Conservation (phyloP, 2,329 filamentous ascomycete genomes). For the Incumbomyces lentus region DNA sequence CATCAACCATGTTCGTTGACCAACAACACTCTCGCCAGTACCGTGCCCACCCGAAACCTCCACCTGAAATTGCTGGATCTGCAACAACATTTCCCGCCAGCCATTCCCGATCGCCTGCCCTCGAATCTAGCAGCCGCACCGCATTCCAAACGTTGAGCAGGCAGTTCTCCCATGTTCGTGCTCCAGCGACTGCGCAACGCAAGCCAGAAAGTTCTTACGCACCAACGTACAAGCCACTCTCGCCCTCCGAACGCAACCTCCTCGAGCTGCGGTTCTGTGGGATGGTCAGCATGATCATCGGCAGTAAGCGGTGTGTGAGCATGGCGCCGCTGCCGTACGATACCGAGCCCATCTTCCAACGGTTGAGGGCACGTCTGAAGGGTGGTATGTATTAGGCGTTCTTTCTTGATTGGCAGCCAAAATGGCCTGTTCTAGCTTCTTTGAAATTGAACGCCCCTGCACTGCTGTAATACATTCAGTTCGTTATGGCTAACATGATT, state of each 20-base stretch:
- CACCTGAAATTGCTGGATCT: too few relatives aligned
- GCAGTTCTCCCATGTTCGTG: not conserved
- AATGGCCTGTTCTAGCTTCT: too few relatives aligned
- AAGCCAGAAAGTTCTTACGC: not conserved
- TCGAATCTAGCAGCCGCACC: not conserved
- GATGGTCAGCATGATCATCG: not conserved
- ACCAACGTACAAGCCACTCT: not conserved
- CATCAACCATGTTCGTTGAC: too few relatives aligned
- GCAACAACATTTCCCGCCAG: too few relatives aligned
- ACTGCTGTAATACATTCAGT: too few relatives aligned
- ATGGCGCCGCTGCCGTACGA: not conserved
- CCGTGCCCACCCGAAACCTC: too few relatives aligned
- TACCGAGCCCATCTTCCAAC: not conserved
- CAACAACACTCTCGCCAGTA: too few relatives aligned
- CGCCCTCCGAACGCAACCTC: not conserved
- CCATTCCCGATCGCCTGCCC: not conserved
- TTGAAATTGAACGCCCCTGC: too few relatives aligned
- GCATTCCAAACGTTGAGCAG: not conserved
- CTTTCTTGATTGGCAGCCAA: not conserved
- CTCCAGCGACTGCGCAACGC: not conserved
- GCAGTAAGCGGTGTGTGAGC: not conserved
- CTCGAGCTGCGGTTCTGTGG: conserved; percentile 1
- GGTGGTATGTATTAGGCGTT: not conserved
- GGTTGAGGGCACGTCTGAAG: not conserved
- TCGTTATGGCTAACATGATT: too few relatives aligned